Evolutionary conservation across 805 yeast genomes (phyloP).

Genomic region (Debaryomyces castellii): DNA sequence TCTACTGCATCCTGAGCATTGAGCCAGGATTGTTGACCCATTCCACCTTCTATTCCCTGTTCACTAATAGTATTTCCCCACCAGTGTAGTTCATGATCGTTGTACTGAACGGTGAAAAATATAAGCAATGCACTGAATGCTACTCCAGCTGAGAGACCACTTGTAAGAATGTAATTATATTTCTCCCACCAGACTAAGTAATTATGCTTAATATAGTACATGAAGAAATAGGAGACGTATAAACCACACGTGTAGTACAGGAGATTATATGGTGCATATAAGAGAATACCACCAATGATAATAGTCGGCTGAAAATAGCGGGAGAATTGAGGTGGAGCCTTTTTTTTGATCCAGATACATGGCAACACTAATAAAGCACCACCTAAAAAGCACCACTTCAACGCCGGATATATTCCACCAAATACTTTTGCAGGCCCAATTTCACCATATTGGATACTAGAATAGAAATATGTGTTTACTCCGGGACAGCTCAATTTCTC

Average conservation of each 20-base stretch:
- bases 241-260: slow-evolving; percentile 60
- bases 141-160: slow-evolving; percentile 61
- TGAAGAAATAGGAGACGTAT: slow-evolving; percentile 54
- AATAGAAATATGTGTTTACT: slow-evolving; percentile 49
- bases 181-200: slow-evolving; percentile 68
- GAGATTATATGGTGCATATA: slow-evolving; percentile 53
- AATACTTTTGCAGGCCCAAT: slow-evolving; percentile 62
- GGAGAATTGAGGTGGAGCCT: slow-evolving; percentile 32
- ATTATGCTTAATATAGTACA: slow-evolving; percentile 50
- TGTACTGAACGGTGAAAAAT: slow-evolving; percentile 53
- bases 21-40: slow-evolving; percentile 27
- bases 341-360: slow-evolving; percentile 33
- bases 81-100: slow-evolving; percentile 48
- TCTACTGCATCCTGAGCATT: slow-evolving; percentile 28
- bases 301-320: slow-evolving; percentile 54
- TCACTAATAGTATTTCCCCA: slow-evolving; percentile 55
- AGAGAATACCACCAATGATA: slow-evolving; percentile 49
- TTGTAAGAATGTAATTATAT: slow-evolving; percentile 62
- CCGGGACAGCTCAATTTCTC: slow-evolving; percentile 41
- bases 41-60: slow-evolving; percentile 38
- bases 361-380: slow-evolving; percentile 46
- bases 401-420: slow-evolving; percentile 50
- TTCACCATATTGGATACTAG: slow-evolving; percentile 56
- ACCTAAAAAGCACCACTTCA: slow-evolving; percentile 59
- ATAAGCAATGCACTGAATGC: slow-evolving; percentile 60